These are phyloP conservation scores for Chrysosporium queenslandicum DNA, from an alignment of 2,329 filamentous ascomycete genomes.

Conservation along the genomic window DNA sequence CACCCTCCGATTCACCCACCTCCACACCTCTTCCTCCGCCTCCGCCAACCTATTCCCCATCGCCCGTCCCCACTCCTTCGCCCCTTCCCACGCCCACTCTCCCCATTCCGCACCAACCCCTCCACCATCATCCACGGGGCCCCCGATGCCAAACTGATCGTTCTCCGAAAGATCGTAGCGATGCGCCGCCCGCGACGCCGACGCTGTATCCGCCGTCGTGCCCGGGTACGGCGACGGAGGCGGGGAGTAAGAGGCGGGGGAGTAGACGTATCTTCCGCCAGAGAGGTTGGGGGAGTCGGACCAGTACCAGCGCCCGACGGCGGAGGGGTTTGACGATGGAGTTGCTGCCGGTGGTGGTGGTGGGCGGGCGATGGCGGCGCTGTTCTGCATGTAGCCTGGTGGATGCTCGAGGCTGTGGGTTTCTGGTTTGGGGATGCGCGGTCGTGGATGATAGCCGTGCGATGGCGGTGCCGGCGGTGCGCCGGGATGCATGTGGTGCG, in stretches of 20 bases:
- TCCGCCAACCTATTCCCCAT: conserved; percentile 33
- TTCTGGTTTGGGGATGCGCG: too few species aligned
- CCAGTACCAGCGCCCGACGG: conserved; percentile 15
- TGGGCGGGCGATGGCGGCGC: conserved; percentile 8
- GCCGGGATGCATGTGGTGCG: background rate
- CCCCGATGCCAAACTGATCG: background rate
- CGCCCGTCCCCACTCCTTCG: conserved; percentile 21
- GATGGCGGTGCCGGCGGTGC: conserved; percentile 18
- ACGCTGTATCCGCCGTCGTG: background rate
- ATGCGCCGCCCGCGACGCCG: conserved; percentile 1
- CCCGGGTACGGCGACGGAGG: background rate
- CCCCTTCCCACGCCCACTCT: conserved; percentile 22
- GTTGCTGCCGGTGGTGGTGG: conserved; percentile 11
- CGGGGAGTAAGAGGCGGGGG: background rate
- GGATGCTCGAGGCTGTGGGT: conserved; percentile 21
- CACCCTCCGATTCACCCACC: conserved; percentile 26
- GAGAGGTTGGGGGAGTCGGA: conserved; percentile 14
- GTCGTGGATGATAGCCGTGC: too few species aligned
- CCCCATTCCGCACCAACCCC: conserved; percentile 55
- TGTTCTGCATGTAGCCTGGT: conserved; percentile 26
- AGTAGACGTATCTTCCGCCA: conserved; percentile 17
- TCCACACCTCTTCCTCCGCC: conserved; percentile 41
- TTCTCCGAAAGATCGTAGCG: background rate
- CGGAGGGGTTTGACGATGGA: background rate
- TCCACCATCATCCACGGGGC: conserved; percentile 49